Evolutionary conservation across 495 filamentous ascomycete species (phyloP).

Genomic region (Aspergillus avenaceus): DNA sequence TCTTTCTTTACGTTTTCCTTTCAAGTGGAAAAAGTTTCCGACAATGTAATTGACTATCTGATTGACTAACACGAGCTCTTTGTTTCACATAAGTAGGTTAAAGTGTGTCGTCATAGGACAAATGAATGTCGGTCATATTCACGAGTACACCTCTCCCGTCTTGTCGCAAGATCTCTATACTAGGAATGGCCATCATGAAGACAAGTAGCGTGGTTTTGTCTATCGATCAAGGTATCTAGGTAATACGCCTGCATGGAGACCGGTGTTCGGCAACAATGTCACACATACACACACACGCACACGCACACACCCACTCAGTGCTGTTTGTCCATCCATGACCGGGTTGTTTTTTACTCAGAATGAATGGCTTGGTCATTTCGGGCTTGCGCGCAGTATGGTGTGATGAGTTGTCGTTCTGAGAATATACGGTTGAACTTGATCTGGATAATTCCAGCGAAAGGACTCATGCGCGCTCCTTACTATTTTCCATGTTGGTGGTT

Average conservation of each 20-base stretch:
- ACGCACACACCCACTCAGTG: slow-evolving; percentile 3
- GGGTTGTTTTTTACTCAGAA: background rate
- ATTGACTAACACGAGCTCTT: background rate
- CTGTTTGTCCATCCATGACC: background rate
- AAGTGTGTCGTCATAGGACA: background rate
- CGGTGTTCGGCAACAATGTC: slow-evolving; percentile 40
- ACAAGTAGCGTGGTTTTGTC: slow-evolving; percentile 43
- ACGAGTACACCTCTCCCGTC: slow-evolving; percentile 31
- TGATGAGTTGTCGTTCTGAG: slow-evolving; percentile 44
- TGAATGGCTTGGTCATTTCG: no score
- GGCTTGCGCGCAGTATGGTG: background rate
- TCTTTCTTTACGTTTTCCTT: no score
- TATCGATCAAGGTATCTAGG: slow-evolving; percentile 48
- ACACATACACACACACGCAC: slow-evolving; percentile 6
- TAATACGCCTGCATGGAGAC: slow-evolving; percentile 44
- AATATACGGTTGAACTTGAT: slow-evolving; percentile 61
- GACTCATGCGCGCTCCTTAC: slow-evolving; percentile 46
- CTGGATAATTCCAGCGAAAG: slow-evolving; percentile 61
- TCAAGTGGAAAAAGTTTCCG: background rate
- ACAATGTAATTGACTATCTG: background rate
- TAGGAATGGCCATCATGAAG: slow-evolving; percentile 35
- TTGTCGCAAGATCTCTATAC: slow-evolving; percentile 13
- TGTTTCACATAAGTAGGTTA: no score
- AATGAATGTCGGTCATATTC: background rate
- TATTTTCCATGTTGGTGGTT: background rate